A percentile compares a stretch with the other conserved stretches of the same genome.
Conservation (phyloP, 2,329 filamentous ascomycete species). For the Tolypocladium endophyticum region DNA sequence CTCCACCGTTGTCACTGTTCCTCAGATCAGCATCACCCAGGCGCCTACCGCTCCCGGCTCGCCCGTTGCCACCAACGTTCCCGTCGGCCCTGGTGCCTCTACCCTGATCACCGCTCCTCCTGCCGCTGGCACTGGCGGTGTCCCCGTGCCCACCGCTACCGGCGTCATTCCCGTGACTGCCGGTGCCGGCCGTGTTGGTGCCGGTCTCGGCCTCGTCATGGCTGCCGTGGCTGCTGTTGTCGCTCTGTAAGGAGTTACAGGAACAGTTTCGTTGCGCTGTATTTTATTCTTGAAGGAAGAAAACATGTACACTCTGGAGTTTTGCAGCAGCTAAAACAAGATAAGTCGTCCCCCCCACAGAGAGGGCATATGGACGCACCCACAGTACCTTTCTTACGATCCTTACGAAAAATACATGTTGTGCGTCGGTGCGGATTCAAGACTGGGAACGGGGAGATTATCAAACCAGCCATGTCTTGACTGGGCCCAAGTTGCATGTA, state of each 20-base stretch:
- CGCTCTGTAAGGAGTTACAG: slow-evolving; percentile 29
- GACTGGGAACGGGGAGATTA: slow-evolving; percentile 6
- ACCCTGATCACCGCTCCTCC: slow-evolving; percentile 1
- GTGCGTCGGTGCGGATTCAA: slow-evolving; percentile 15
- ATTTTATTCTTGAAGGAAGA: not conserved
- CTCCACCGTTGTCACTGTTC: slow-evolving; percentile 40
- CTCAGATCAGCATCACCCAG: slow-evolving; percentile 40
- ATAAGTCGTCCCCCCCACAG: slow-evolving; percentile 5
- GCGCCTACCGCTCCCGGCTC: slow-evolving; percentile 4
- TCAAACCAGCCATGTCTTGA: slow-evolving; percentile 10
- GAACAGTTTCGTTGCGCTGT: not conserved
- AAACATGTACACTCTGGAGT: not conserved
- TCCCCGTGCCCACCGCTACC: slow-evolving; percentile 23
- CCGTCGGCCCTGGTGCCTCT: slow-evolving; percentile 7
- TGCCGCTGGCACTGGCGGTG: slow-evolving; percentile 21
- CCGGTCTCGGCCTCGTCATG: slow-evolving; percentile 35
- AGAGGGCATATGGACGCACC: slow-evolving; percentile 1
- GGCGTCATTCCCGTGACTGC: slow-evolving; percentile 25
- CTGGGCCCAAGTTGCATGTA: slow-evolving; percentile 16
- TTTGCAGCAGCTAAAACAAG: slow-evolving; percentile 1
- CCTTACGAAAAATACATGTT: slow-evolving; percentile 35
- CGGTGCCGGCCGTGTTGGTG: slow-evolving; percentile 27
- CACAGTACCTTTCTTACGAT: slow-evolving; percentile 44
- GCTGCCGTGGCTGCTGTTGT: slow-evolving; percentile 32
- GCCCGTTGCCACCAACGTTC: slow-evolving; percentile 11